A percentile compares a stretch with the other conserved stretches of the same genome.
Conservation (phyloP, 768 basidiomycete genomes). For the Tylopilus vinaceipallidus region DNA sequence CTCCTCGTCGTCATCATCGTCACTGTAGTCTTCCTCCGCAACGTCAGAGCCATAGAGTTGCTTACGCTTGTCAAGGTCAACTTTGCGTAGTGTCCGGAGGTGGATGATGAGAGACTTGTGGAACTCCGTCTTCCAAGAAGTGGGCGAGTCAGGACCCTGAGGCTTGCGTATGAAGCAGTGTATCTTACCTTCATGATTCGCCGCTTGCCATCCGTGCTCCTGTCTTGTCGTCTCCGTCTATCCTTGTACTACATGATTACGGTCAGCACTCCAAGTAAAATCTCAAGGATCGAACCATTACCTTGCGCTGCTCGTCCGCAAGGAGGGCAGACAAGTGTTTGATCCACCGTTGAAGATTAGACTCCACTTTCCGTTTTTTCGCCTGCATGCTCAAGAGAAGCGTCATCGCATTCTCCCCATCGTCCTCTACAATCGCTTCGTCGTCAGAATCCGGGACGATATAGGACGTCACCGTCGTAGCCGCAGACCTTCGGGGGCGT, state of each 20-base stretch:
- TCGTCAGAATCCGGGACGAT: conserved; percentile 70
- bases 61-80: conserved; percentile 51
- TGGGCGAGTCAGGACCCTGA: neutral
- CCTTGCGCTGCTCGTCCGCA: conserved; percentile 71
- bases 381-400: conserved; percentile 29
- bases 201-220: conserved; percentile 44
- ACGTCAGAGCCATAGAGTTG: conserved; percentile 41
- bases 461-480: conserved; percentile 55
- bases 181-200: conserved; percentile 55
- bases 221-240: conserved; percentile 56
- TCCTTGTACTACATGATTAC: conserved; percentile 51
- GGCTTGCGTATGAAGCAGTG: neutral
- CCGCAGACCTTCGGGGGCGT: conserved; percentile 58
- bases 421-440: conserved; percentile 47
- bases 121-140: conserved; percentile 58
- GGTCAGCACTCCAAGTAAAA: conserved; percentile 6
- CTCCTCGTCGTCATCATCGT: conserved; percentile 36
- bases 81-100: conserved; percentile 59
- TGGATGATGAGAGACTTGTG: conserved; percentile 57
- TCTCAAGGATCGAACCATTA: conserved; percentile 22
- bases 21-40: conserved; percentile 36
- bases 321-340: conserved; percentile 57
- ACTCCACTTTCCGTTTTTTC: conserved; percentile 40
- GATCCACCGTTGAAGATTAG: conserved; percentile 63
- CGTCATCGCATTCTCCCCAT: conserved; percentile 34